A percentile compares a stretch with the other conserved stretches of the same genome.
Evolutionary conservation across 2,329 filamentous ascomycete genomes (phyloP).

Genomic region (Berkeleyomyces basicola): DNA sequence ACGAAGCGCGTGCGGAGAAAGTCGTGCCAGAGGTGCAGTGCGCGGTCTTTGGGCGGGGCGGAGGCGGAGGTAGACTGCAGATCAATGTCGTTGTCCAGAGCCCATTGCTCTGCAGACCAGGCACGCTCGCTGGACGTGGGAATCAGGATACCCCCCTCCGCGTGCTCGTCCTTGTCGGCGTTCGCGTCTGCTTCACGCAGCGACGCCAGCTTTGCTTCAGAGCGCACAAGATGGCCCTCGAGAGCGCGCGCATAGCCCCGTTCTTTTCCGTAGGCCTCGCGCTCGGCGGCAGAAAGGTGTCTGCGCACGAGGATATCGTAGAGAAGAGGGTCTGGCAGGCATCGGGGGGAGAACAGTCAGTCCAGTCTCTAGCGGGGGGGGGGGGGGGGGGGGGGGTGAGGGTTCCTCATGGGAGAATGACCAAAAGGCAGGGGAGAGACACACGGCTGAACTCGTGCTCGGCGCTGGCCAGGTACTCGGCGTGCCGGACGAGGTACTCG

Average conservation of each 20-base stretch:
- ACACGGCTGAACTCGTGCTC: conserved; percentile 40
- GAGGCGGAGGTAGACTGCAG: not conserved
- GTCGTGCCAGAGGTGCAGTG: conserved; percentile 48
- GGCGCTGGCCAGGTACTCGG: conserved; percentile 47
- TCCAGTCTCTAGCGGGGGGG: not conserved
- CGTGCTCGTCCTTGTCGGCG: not conserved
- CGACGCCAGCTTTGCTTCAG: conserved; percentile 53
- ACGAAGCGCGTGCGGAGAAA: conserved; percentile 63
- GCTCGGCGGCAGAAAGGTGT: conserved; percentile 57
- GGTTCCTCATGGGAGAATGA: not conserved
- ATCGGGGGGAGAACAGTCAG: not conserved
- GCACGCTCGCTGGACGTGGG: not conserved
- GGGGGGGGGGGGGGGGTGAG: not conserved
- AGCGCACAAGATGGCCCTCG: conserved; percentile 59
- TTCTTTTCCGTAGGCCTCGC: conserved; percentile 51
- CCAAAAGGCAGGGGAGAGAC: conserved; percentile 9
- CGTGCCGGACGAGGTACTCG: conserved; percentile 56
- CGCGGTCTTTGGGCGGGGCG: conserved; percentile 38
- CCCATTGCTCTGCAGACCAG: not conserved
- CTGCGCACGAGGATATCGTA: conserved; percentile 67
- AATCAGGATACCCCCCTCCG: not conserved
- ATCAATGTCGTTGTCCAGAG: not conserved
- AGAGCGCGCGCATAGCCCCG: conserved; percentile 69
- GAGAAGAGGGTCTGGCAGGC: conserved; percentile 48
- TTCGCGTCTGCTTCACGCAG: conserved; percentile 1